A percentile compares a stretch with the other conserved stretches of the same genome.
Conservation (phyloP, 208 protist genomes). For the Wallacemonas sp. region DNA sequence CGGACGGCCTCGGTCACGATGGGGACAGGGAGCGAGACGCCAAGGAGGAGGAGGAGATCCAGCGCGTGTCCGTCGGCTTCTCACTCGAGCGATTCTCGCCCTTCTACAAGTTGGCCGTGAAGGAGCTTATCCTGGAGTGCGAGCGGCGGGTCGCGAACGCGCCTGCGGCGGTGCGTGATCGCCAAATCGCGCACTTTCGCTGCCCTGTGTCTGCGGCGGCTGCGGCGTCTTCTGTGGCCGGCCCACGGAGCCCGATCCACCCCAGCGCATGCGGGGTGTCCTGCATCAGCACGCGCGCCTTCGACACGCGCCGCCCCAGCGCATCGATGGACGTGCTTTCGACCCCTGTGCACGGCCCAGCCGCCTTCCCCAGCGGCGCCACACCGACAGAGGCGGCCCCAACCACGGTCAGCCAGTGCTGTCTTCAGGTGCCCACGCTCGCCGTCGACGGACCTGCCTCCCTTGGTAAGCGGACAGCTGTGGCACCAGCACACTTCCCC, state of each 20-base stretch:
- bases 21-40: neutral
- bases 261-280: neutral
- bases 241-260: neutral
- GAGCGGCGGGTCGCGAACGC: conserved; percentile 64
- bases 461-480: neutral
- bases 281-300: conserved; percentile 30
- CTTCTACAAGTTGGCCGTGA: conserved; percentile 72
- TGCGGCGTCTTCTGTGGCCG: conserved; percentile 17
- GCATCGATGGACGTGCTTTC: neutral
- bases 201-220: conserved; percentile 7
- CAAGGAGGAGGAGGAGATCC: neutral
- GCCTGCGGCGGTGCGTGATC: conserved; percentile 16
- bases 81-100: conserved; percentile 51
- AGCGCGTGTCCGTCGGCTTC: conserved; percentile 9
- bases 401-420: neutral
- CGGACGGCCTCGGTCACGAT: no score
- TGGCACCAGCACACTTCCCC: conserved; percentile 1
- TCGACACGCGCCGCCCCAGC: conserved; percentile 39
- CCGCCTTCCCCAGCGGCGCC: neutral
- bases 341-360: neutral
- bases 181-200: conserved; percentile 23
- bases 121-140: conserved; percentile 72
- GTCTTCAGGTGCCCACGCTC: conserved; percentile 1
- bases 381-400: neutral
- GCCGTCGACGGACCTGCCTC: neutral